Percentiles rank a stretch among this genome's conserved stretches.
Evolutionary conservation across 1,284 basidiomycete species (phyloP).

Genomic region (Tilletia indica): DNA sequence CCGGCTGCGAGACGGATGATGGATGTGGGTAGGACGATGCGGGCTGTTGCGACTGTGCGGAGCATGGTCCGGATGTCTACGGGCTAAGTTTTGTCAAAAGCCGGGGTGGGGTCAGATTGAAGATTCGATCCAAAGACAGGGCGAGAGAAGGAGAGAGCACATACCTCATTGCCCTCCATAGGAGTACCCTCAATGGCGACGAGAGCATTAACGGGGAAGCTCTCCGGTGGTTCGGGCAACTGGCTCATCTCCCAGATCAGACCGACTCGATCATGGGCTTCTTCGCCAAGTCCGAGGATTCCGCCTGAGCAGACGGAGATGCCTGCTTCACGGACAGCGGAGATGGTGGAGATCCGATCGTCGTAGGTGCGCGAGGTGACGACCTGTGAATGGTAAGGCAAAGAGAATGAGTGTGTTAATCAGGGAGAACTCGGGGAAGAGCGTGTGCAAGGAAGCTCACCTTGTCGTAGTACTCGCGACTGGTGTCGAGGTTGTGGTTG

Average conservation of each 20-base stretch:
- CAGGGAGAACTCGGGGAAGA: not conserved
- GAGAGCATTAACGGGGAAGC: conserved; percentile 95
- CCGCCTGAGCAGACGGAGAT: conserved; percentile 97
- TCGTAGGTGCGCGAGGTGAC: conserved; percentile 94
- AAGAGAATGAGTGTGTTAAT: not conserved
- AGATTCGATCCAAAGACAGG: not conserved
- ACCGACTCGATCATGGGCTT: conserved; percentile 84
- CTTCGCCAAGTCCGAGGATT: conserved; percentile 90
- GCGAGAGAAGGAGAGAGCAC: conserved; percentile 23
- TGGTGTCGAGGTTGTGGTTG: conserved; percentile 98
- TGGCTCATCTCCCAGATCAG: conserved; percentile 88
- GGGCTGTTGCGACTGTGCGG: conserved; percentile 90
- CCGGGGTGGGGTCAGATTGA: not conserved
- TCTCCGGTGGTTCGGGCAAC: conserved; percentile 92
- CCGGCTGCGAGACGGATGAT: conserved; percentile 96
- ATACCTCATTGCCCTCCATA: conserved; percentile 62
- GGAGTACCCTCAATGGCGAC: conserved; percentile 66
- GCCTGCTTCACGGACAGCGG: conserved; percentile 85
- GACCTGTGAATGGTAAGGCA: conserved; percentile 62
- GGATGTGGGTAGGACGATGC: conserved; percentile 81
- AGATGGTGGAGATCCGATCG: conserved; percentile 84
- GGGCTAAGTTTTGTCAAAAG: conserved; percentile 25
- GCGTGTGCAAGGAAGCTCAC: conserved; percentile 57
- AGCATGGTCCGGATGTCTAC: conserved; percentile 73
- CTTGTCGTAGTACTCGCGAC: conserved; percentile 91